Base-by-base conservation (phyloP, 2,329 filamentous ascomycete species). In the Fusarium duplospermum region DNA sequence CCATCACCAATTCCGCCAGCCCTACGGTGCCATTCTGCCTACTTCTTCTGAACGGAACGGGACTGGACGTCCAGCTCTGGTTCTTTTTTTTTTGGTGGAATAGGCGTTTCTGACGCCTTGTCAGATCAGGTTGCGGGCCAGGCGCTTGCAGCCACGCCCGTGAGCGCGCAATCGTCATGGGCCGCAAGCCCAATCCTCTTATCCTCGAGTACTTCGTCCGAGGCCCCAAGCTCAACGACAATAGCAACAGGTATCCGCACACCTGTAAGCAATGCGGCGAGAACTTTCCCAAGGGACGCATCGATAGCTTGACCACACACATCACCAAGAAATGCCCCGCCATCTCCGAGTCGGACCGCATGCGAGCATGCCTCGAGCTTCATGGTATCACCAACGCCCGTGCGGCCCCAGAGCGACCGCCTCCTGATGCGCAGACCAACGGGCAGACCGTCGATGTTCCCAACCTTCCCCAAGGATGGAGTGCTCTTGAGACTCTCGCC, bases 241-340 rank as follows among this genome's bases (percentile, higher is more conserved):
- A 93, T 74, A 96, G 94, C 86, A 98, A 97, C 82, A 91, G 95
- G 67, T 98, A 98, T 81, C 92, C 94, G 77, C 94, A 98, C 81
- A 96, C 93, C 14, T 98, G 95, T 89, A 96, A 93, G 82, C 89
- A 91, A 75, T 97, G 94, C 82, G 94, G 94, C 75, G 93, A 96
- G 83, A 93, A 93, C 82, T 98, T 98, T 73, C 93, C 94, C 72
- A 97, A 97, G 81, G 95, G 95, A 70, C 91, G 95, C 71, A 93
- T 94, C 79, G 95, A 98, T 80, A 94, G 91, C 77, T 84, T 98
- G 70, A 93, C 91, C 50, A 92, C 89, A 71, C 95, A 98, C 80
- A 88, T 98, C 65, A 92, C 94, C 62, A 96, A 95, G 82, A 94
- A 93, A 86, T 98, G 95, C 81, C 93, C 93, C 45, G 93, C 92